These are phyloP conservation scores for Cyclotella sp. DNA, from an alignment of 108 stramenopile genomes.

Conservation along the genomic window DNA sequence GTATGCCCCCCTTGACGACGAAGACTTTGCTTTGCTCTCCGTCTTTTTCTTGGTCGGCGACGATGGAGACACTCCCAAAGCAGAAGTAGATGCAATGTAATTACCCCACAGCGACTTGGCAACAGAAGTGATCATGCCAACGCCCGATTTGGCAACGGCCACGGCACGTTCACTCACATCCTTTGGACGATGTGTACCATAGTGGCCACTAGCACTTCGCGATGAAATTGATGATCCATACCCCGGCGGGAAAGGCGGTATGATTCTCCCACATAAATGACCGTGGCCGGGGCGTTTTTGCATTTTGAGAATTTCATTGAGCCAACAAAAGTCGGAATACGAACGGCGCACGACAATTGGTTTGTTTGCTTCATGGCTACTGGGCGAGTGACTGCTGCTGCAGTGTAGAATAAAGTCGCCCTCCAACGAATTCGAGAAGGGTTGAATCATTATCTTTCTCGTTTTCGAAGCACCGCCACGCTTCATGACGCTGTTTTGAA, in stretches of 20 bases:
- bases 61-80: conserved; percentile 14
- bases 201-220: background rate
- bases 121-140: conserved; percentile 67
- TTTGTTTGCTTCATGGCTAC: background rate
- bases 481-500: background rate
- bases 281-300: conserved; percentile 80
- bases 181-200: conserved; percentile 14
- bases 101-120: conserved; percentile 74
- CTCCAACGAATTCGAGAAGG: conserved; percentile 38
- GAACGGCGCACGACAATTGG: conserved; percentile 73
- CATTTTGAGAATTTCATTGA: conserved; percentile 73
- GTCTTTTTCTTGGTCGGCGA: conserved; percentile 26
- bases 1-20: conserved; percentile 43
- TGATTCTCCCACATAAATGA: conserved; percentile 82
- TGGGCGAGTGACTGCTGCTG: background rate
- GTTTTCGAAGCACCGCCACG: background rate
- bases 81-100: conserved; percentile 31
- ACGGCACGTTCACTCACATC: conserved; percentile 66
- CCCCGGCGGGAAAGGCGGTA: conserved; percentile 78
- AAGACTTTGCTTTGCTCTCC: conserved; percentile 1
- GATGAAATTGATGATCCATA: conserved; percentile 13
- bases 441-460: conserved; percentile 30
- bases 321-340: conserved; percentile 83
- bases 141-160: conserved; percentile 65
- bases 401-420: conserved; percentile 50